Percentiles rank a stretch among this genome's conserved stretches.
Evolutionary conservation across 768 basidiomycete genomes (phyloP).

Genomic region (Lentinula raphanica): DNA sequence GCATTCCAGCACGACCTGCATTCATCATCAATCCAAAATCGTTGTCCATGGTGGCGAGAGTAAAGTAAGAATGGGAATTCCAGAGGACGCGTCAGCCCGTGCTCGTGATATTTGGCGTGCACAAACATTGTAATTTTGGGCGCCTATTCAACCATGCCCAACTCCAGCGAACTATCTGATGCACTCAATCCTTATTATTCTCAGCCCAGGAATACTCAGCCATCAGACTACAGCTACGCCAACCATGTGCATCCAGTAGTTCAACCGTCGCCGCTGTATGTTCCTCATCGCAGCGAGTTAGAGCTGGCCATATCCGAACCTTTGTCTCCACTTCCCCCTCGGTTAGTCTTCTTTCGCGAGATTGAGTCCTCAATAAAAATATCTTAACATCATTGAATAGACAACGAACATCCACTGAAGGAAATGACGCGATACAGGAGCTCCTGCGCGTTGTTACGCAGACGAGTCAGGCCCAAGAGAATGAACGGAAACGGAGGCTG

Average conservation of each 20-base stretch:
- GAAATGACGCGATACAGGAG: conserved; percentile 49
- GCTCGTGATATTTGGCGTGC: not conserved
- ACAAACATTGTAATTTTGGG: conserved; percentile 4
- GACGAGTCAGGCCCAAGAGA: conserved; percentile 55
- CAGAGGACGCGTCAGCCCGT: conserved; percentile 38
- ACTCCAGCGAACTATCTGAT: conserved; percentile 64
- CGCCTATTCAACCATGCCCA: not conserved
- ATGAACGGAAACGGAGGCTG: conserved; percentile 51
- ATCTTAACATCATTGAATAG: no score
- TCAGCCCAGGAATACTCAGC: conserved; percentile 21
- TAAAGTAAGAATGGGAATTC: conserved; percentile 12
- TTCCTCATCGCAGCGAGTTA: conserved; percentile 60
- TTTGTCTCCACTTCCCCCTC: conserved; percentile 28
- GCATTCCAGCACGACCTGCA: conserved; percentile 30
- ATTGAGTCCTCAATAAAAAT: no score
- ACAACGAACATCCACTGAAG: conserved; percentile 28
- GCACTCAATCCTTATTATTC: conserved; percentile 68
- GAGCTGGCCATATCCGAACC: conserved; percentile 54
- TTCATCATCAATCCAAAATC: conserved; percentile 50
- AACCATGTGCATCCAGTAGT: conserved; percentile 22
- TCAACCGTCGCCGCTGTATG: conserved; percentile 32
- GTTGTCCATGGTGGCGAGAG: conserved; percentile 36
- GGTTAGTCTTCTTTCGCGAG: conserved; percentile 25
- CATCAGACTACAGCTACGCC: conserved; percentile 7
- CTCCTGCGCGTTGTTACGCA: conserved; percentile 53